Base-by-base conservation (phyloP, 495 filamentous ascomycete species). In the Evernia prunastri region DNA sequence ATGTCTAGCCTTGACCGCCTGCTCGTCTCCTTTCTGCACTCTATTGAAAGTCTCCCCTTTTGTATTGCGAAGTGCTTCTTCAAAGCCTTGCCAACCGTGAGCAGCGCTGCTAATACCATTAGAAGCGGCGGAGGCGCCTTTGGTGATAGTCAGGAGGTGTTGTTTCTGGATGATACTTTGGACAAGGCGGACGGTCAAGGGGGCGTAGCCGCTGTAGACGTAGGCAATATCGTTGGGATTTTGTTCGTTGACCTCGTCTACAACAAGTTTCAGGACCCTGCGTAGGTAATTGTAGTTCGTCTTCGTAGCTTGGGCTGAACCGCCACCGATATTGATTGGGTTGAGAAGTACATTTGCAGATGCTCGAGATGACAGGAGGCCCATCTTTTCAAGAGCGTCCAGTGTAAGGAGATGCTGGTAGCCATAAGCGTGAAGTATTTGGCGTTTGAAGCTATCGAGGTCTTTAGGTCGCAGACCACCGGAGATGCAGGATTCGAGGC, bases 161-260 rank as follows among this genome's bases (percentile, higher is more conserved):
- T 86, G 84, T 74, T 99, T 99, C 74, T 97, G 93, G 60, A 97
- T 74, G 40, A 97, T 82, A 68, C 89, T 94, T 76, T 99, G 95
- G n/a, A 99, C 88, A 23, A 99, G 84, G 20, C 95, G 89, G 65
- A 97, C 82, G 62, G 89, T 95, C 29, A 99, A 82, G 4, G 95
- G 94, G 9, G 95, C 95, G 72, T 97, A 97, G 54, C 95, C 95
- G 67, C 89, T 93, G 79, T 96, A 99, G 40, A 96, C 92, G 71
- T 97, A 99, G 13, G 95, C 90, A 66, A 97, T 89, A 66, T 99
- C 95, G 68, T 92, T 87, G 12, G 95, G 95, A n/a, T 96, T 90
- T 54, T 92, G 86, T 73, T 97, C 95, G 71, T 96, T 92, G 63
- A 97, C 92, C 73, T 99, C 95, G 73, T 97, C 93, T 60, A 96